Base-by-base conservation (phyloP, 371 early-diverging fungal genomes). In the Lichtheimia hyalospora region DNA sequence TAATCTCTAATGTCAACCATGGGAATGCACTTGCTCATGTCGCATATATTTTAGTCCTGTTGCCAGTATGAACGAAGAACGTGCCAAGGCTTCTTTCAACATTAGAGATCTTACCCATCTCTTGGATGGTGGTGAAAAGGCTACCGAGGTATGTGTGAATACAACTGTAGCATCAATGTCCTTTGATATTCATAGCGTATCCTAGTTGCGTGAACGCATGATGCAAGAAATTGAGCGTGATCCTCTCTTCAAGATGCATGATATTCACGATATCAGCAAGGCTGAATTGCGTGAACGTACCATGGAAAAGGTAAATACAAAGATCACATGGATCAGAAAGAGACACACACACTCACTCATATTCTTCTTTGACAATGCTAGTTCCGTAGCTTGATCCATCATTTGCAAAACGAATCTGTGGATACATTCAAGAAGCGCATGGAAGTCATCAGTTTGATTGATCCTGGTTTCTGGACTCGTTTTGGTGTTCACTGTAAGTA, bases 381-480 rank as follows among this genome's bases (percentile, higher is more conserved):
- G 86, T 83, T 89, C 68, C 84, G 86, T 53, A 83, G 86, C 25
- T 70, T 93, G 61, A 86, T 92, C 14, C 82, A 90, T 70, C 86
- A 88, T 66, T 79, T 95, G 34, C 79, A 86, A 53, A 87, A 84
- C 66, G 92, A 93, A 61, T 85, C 94, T 28, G 82, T 89, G 5
- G 83, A 84, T 8, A 74, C 82, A 23, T 92, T 94, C 60, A 86
- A 86, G 67, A 73, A 82, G 65, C 85, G 95, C 44, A 91, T 96
- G 94, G 88, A 88, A 70, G 76, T 92, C 14, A 80, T 95, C 54
- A 85, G 86, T 66, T 71, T 92, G 58, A 75, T 93, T 34, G 95
- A 94, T 62, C 92, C 95, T 40, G 93, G 89, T 20, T 92, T 93
- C 73, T 93, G 93, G 93, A 96, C 96, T 16, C 86, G 95, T 16